Evolutionary conservation across 2,329 filamentous ascomycete genomes (phyloP).

Genomic region (Pseudogymnoascus sp.): DNA sequence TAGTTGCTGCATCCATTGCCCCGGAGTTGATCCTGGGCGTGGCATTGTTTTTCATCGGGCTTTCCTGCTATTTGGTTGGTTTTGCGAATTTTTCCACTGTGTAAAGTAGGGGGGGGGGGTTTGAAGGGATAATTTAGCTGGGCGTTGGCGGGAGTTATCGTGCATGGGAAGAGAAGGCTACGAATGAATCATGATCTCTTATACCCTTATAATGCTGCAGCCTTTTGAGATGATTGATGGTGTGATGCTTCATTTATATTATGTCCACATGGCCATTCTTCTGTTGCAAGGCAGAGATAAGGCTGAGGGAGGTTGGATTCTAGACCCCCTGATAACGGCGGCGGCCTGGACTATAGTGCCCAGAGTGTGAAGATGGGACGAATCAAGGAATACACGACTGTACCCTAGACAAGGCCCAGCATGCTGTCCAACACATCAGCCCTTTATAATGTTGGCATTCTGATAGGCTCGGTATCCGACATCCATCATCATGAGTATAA

Average conservation of each 20-base stretch:
- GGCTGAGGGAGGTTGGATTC: neutral
- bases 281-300: neutral
- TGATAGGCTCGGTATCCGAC: neutral
- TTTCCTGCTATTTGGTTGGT: neutral
- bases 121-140: conserved; percentile 5
- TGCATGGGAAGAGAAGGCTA: conserved; percentile 3
- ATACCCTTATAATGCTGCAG: neutral
- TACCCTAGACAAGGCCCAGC: neutral
- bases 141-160: conserved; percentile 1
- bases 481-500: neutral
- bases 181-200: conserved; percentile 3
- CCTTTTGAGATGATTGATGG: neutral
- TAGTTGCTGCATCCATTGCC: neutral
- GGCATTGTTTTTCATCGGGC: neutral
- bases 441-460: neutral
- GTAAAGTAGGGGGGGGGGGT: neutral
- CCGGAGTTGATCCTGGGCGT: neutral
- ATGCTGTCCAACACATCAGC: neutral
- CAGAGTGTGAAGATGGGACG: neutral
- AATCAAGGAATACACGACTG: neutral
- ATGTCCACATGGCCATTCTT: neutral
- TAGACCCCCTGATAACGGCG: neutral
- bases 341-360: neutral
- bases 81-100: conserved; percentile 1
- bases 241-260: neutral